Percentiles rank a stretch among this genome's conserved stretches.
phyloP scores from a whole-genome alignment of 345 rosid genomes.

The Melastoma malabathricum region DNA sequence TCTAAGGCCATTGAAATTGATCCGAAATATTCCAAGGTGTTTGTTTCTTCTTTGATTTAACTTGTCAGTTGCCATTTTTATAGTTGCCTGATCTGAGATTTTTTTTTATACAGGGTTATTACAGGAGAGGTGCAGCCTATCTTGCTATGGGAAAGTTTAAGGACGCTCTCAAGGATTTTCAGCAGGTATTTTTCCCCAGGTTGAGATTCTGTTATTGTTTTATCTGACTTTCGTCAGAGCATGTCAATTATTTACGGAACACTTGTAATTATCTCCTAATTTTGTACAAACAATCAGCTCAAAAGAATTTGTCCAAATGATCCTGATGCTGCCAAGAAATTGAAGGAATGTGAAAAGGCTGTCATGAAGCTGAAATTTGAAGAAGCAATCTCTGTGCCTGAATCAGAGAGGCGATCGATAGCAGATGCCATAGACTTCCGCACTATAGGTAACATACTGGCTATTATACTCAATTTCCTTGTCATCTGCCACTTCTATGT shows the following conservation, averaged over 20 bases:
- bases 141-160: conserved; percentile 96
- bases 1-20: conserved; percentile 81
- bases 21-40: conserved; percentile 76
- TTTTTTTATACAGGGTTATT: conserved; percentile 54
- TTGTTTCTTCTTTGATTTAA: conserved; percentile 4
- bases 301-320: conserved; percentile 80
- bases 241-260: background rate
- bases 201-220: background rate
- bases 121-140: conserved; percentile 90
- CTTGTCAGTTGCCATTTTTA: background rate
- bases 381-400: conserved; percentile 85
- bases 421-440: conserved; percentile 82
- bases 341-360: conserved; percentile 88
- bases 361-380: conserved; percentile 90
- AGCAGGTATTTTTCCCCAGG: conserved; percentile 41
- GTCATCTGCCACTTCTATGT: background rate
- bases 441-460: conserved; percentile 47
- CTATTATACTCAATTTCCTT: background rate
- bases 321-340: conserved; percentile 86
- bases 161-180: conserved; percentile 94
- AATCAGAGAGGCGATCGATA: conserved; percentile 52
- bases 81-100: conserved; percentile 12
- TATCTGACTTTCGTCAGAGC: background rate
- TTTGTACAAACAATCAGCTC: conserved; percentile 25
- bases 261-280: no score